A percentile compares a stretch with the other conserved stretches of the same genome.
phyloP scores from a whole-genome alignment of 2,329 filamentous ascomycete genomes.

The Monosporascus cannonballus region DNA sequence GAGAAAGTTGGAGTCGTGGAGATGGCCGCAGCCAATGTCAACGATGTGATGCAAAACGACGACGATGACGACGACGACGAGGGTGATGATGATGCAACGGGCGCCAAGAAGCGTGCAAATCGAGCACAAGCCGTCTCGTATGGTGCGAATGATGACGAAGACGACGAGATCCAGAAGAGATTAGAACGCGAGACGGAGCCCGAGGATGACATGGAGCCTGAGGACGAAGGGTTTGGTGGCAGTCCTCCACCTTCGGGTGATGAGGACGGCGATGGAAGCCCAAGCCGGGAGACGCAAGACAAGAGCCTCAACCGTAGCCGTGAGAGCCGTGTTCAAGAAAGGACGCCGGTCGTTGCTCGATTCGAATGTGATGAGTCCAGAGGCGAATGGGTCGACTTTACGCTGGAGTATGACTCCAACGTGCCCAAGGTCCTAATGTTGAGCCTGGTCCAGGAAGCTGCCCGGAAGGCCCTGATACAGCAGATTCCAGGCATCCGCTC shows the following conservation, averaged over 20 bases:
- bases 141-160: slow-evolving; percentile 87
- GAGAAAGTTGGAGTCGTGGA: slow-evolving; percentile 48
- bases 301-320: slow-evolving; percentile 37
- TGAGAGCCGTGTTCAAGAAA: slow-evolving; percentile 58
- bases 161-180: slow-evolving; percentile 64
- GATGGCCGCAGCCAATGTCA: slow-evolving; percentile 35
- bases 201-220: slow-evolving; percentile 53
- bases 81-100: slow-evolving; percentile 72
- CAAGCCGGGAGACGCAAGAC: slow-evolving; percentile 20
- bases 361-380: slow-evolving; percentile 74
- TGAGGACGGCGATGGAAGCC: slow-evolving; percentile 35
- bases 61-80: slow-evolving; percentile 66
- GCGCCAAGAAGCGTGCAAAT: slow-evolving; percentile 68
- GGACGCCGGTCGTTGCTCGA: slow-evolving; percentile 59
- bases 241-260: slow-evolving; percentile 36
- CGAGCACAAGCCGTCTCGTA: slow-evolving; percentile 80
- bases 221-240: slow-evolving; percentile 47
- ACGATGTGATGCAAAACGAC: slow-evolving; percentile 36
- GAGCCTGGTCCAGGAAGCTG: slow-evolving; percentile 76
- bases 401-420: slow-evolving; percentile 72
- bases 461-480: slow-evolving; percentile 76
- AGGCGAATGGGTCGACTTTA: slow-evolving; percentile 73
- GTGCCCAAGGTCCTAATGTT: slow-evolving; percentile 92
- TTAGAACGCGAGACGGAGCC: slow-evolving; percentile 53
- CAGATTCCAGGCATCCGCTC: slow-evolving; percentile 71